Conservation (phyloP, 2,329 filamentous ascomycete species). For the Lecanicillium sp. region DNA sequence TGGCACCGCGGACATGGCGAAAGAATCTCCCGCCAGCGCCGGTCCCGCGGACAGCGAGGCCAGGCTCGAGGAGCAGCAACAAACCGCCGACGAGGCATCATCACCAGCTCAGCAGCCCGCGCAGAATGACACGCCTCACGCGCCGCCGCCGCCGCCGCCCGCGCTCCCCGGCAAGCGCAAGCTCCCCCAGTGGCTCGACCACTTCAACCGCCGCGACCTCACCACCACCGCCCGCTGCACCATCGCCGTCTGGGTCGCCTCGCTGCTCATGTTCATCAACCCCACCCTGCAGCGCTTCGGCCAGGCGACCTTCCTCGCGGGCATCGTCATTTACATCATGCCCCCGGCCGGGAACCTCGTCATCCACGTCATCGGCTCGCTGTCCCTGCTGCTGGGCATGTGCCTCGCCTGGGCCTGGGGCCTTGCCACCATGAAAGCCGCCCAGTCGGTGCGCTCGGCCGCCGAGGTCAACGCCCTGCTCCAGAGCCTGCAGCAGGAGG, state of each 20-base stretch:
- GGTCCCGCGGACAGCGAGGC: not conserved
- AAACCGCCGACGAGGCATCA: no score
- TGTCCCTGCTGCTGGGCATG: conserved; percentile 41
- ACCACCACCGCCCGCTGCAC: conserved; percentile 42
- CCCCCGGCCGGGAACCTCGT: conserved; percentile 41
- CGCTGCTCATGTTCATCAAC: conserved; percentile 40
- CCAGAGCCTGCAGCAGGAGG: conserved; percentile 29
- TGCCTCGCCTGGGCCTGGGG: conserved; percentile 45
- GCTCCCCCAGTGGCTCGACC: conserved; percentile 31
- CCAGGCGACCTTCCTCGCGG: conserved; percentile 39
- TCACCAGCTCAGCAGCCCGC: not conserved
- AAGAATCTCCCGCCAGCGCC: not conserved
- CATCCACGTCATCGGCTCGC: conserved; percentile 35
- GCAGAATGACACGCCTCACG: not conserved
- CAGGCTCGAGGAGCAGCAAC: not conserved
- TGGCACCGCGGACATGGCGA: not conserved
- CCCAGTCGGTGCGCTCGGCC: conserved; percentile 34
- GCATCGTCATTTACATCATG: conserved; percentile 36
- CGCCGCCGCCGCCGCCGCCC: not conserved
- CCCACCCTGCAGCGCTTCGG: conserved; percentile 36
- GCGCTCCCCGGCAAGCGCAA: not conserved
- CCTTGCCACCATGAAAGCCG: conserved; percentile 42
- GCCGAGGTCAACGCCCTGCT: conserved; percentile 30
- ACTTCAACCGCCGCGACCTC: conserved; percentile 41
- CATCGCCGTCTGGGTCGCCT: conserved; percentile 39